Conservation (phyloP, 1,284 basidiomycete genomes). For the Peniophora sp. region DNA sequence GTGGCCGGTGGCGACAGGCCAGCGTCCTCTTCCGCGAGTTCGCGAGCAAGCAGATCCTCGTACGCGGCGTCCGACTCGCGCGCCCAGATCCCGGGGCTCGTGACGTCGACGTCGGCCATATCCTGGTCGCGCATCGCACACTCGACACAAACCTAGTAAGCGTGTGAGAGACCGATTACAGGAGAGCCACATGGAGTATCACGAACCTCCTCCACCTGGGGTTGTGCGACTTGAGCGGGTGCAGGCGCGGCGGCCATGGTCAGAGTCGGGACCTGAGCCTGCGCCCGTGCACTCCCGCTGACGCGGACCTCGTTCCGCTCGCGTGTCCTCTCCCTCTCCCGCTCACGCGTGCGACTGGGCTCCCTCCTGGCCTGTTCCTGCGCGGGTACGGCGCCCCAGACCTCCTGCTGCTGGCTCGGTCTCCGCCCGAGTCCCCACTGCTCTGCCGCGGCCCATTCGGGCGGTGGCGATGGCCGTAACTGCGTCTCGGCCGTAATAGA, state of each 20-base stretch:
- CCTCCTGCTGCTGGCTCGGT: too few species aligned
- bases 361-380: too few species aligned
- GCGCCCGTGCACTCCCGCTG: slow-evolving; percentile 58
- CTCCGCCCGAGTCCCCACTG: too few species aligned
- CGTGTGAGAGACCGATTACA: too few species aligned
- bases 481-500: too few species aligned
- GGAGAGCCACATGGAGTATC: too few species aligned
- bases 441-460: too few species aligned
- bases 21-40: slow-evolving; percentile 57
- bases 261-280: slow-evolving; percentile 68
- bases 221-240: slow-evolving; percentile 55
- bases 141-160: slow-evolving; percentile 70
- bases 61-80: slow-evolving; percentile 81
- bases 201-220: slow-evolving; percentile 48
- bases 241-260: slow-evolving; percentile 52
- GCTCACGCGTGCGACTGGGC: too few species aligned
- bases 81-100: slow-evolving; percentile 84
- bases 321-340: neutral
- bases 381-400: too few species aligned
- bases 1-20: slow-evolving; percentile 34
- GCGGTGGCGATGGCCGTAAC: too few species aligned
- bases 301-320: slow-evolving; percentile 21
- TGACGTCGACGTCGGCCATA: slow-evolving; percentile 92
- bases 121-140: slow-evolving; percentile 99
- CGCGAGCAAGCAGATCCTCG: slow-evolving; percentile 71